Evolutionary conservation across 2,329 filamentous ascomycete species (phyloP).

Genomic region (Botrytis sinoallii): DNA sequence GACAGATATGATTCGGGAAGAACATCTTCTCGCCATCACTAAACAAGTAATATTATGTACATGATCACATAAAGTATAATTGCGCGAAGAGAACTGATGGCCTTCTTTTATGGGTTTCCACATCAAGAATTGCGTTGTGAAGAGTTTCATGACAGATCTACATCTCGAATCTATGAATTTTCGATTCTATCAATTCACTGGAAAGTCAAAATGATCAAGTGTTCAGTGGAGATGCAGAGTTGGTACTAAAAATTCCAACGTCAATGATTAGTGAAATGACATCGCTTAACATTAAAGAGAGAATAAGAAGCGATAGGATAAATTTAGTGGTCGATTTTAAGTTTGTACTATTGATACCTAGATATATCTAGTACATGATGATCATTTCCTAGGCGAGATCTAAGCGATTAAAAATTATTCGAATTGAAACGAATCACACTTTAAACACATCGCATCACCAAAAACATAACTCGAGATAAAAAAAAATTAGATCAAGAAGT

Average conservation of each 20-base stretch:
- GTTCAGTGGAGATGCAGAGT: not conserved
- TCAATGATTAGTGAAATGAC: not conserved
- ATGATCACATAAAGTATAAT: too few relatives aligned
- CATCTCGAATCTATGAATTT: not conserved
- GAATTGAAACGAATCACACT: not conserved
- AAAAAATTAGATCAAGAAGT: too few relatives aligned
- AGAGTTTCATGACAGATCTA: not conserved
- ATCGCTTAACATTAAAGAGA: not conserved
- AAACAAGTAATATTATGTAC: too few relatives aligned
- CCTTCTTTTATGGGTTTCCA: too few relatives aligned
- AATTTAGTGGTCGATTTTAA: not conserved
- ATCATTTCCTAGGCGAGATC: not conserved
- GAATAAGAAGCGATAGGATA: not conserved
- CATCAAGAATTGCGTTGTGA: too few relatives aligned
- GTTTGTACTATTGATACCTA: not conserved
- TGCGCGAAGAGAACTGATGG: too few relatives aligned
- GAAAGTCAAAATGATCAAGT: not conserved
- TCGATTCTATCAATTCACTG: not conserved
- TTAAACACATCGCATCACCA: not conserved
- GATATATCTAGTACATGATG: not conserved
- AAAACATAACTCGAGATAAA: too few relatives aligned
- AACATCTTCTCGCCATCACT: too few relatives aligned
- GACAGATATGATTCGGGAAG: too few relatives aligned
- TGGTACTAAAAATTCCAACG: fast-evolving
- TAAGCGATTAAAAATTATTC: not conserved